Percentiles rank a stretch among this genome's conserved stretches.
phyloP scores from a whole-genome alignment of 73 alveolate species.

The Blepharisma japonicum region DNA sequence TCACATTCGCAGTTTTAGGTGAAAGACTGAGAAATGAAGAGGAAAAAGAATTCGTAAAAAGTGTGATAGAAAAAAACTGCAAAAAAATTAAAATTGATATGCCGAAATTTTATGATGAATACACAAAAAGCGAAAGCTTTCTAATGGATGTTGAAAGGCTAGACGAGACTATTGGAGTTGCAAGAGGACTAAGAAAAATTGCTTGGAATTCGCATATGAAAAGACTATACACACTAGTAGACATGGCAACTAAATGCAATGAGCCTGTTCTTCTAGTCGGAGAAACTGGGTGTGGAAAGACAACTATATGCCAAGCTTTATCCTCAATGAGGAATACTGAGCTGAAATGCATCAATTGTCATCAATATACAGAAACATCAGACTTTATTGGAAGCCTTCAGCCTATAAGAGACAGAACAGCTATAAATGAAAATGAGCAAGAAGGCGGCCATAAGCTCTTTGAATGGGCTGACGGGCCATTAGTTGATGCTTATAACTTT shows the following conservation, averaged over 20 bases:
- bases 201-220: conserved; percentile 81
- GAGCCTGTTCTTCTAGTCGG: conserved; percentile 99
- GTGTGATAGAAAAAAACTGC: conserved; percentile 75
- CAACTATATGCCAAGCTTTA: conserved; percentile 84
- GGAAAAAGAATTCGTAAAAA: conserved; percentile 84
- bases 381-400: conserved; percentile 95
- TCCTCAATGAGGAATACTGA: conserved; percentile 58
- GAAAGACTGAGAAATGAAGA: conserved; percentile 93
- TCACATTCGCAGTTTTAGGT: conserved; percentile 92
- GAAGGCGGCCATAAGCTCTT: conserved; percentile 50
- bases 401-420: conserved; percentile 58
- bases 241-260: conserved; percentile 82
- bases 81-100: conserved; percentile 68
- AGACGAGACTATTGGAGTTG: conserved; percentile 29
- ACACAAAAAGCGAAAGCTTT: conserved; percentile 33
- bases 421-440: conserved; percentile 27
- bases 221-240: conserved; percentile 93
- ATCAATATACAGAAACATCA: conserved; percentile 97
- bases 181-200: conserved; percentile 50
- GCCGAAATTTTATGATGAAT: conserved; percentile 64
- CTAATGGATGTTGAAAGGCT: conserved; percentile 7
- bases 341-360: conserved; percentile 93
- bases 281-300: conserved; percentile 99
- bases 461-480: conserved; percentile 99
- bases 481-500: conserved; percentile 90